A percentile compares a stretch with the other conserved stretches of the same genome.
These are phyloP conservation scores for Nosema bombycis DNA, from an alignment of 371 early-diverging fungal genomes.

Conservation along the genomic window DNA sequence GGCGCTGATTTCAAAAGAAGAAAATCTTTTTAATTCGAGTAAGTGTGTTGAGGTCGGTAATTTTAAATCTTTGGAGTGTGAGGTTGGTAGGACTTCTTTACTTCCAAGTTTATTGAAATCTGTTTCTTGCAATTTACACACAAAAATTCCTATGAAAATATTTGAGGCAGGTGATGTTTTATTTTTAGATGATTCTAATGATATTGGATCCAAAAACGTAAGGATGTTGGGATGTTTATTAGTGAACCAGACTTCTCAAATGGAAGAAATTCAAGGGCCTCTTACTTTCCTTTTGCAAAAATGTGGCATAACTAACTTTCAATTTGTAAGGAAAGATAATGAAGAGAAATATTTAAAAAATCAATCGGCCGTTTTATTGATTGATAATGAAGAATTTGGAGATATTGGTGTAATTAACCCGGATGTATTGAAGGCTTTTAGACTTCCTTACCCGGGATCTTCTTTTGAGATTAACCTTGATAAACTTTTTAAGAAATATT, in stretches of 20 bases:
- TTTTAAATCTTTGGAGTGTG: constrained; percentile 84
- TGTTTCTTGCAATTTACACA: constrained; percentile 77
- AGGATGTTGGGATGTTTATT: constrained; percentile 79
- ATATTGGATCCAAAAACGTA: constrained; percentile 72
- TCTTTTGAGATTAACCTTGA: constrained; percentile 56
- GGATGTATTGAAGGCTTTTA: constrained; percentile 31
- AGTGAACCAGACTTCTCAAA: constrained; percentile 76
- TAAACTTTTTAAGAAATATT: constrained; percentile 43
- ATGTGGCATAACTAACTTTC: constrained; percentile 29
- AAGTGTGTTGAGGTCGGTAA: constrained; percentile 68
- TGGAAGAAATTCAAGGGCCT: constrained; percentile 69
- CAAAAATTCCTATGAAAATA: constrained; percentile 80
- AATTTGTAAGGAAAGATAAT: constrained; percentile 27
- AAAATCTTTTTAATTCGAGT: constrained; percentile 40
- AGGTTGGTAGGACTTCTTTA: constrained; percentile 81
- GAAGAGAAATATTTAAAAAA: constrained; percentile 39
- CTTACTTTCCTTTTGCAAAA: constrained; percentile 39
- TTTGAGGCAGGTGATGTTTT: constrained; percentile 95
- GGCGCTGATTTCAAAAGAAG: constrained; percentile 70
- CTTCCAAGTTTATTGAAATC: constrained; percentile 92
- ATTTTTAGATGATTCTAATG: constrained; percentile 67
- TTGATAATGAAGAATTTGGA: constrained; percentile 28
- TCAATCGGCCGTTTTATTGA: constrained; percentile 34
- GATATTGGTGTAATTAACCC: constrained; percentile 47
- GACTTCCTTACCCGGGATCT: constrained; percentile 47